Base-by-base conservation (phyloP, 306 rosid genomes). In the Glycine latifolia region DNA sequence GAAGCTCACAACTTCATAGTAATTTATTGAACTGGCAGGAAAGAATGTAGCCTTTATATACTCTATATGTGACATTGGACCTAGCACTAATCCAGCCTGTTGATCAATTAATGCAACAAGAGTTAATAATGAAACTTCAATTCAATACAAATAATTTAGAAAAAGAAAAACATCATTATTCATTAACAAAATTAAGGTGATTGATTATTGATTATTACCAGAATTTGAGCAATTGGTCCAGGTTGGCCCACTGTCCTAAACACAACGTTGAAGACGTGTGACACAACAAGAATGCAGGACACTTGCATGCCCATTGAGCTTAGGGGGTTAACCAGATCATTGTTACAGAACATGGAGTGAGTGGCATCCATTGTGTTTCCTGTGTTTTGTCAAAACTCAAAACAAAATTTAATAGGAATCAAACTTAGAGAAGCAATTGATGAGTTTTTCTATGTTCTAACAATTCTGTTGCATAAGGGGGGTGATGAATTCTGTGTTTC, bases 241-340 rank as follows among this genome's bases (percentile, higher is more conserved):
- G 99, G 92, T 74, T 95, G 99, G 43, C 99, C 97, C 6, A 91
- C 35, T 47, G 91, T 80, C 73, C 87, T 93, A 77, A 95, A 95
- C 33, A 95, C 61, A 56, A 95, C 83, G 69, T 95, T 91, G 81
- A 95, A 95, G 79, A 93, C 78, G 72, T 93, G 98, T 47, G 99
- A 95, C 31, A 93, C 88, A 83, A 95, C 99, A 48, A 95, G 99
- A 83, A 95, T 93, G 89, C 90, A 86, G 0, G 97, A 75, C 33
- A 91, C 91, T 62, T 95, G 99, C 89, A 93, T 82, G 50, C 97
- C 95, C 97, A 95, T 93, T 35, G 99, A 90, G 26, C 87, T 86
- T 2, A 95, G 76, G n/a, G 97, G 98, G 79, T 95, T 93, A 86
- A 87, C 70, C 78, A 93, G 54, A 79, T 91, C 85, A 50, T 46